These are phyloP conservation scores for Catunica adiposa DNA, from an alignment of 2,329 filamentous ascomycete genomes.

Conservation along the genomic window DNA sequence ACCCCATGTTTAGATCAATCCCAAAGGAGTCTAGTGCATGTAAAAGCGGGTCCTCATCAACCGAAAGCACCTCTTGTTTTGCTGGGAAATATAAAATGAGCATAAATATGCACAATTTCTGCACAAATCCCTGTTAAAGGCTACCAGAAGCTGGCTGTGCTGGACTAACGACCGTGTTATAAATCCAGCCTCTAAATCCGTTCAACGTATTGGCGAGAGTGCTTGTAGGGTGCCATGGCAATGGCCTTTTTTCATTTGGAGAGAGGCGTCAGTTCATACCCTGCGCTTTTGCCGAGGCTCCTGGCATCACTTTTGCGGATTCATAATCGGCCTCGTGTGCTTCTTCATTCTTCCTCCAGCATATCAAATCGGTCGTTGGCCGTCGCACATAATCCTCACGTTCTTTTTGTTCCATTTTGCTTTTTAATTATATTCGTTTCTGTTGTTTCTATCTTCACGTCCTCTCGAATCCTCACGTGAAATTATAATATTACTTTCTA, in stretches of 20 bases:
- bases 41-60: neutral
- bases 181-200: neutral
- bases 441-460: neutral
- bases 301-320: neutral
- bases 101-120: neutral
- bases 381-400: conserved; percentile 1
- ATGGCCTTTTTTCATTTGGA: neutral
- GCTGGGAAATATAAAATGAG: neutral
- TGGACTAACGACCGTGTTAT: too few species aligned
- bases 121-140: neutral
- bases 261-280: neutral
- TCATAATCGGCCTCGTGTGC: neutral
- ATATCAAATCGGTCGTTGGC: neutral
- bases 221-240: neutral
- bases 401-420: neutral
- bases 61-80: neutral
- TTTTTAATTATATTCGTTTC: conserved; percentile 2
- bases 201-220: neutral
- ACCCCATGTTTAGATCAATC: neutral
- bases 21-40: neutral
- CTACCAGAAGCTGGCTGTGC: neutral
- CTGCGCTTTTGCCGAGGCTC: neutral
- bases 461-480: neutral
- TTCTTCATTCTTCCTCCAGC: conserved; percentile 2
- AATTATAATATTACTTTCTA: neutral